Evolutionary conservation across 2,329 filamentous ascomycete genomes (phyloP), one percentile per base, ranked within the genome.

Genomic region (Talaromyces funiculosus): DNA sequence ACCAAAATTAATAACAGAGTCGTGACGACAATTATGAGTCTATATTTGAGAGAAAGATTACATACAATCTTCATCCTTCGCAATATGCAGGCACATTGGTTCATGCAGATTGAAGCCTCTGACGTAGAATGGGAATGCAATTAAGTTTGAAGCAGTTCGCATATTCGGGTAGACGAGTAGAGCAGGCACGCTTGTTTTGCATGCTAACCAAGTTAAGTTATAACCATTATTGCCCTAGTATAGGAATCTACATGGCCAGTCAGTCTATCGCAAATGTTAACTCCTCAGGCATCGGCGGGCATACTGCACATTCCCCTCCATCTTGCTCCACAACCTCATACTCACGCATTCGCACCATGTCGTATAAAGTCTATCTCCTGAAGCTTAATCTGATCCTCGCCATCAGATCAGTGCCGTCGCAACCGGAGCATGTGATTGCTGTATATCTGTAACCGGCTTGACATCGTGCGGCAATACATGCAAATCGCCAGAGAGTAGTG

Each of bases 301-400:
- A 45, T 10, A 57, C 45, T 5, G 38, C 38, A 45, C 6, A 57
- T 57, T 5, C 54, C 54, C 42, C 54, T 42, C 45, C 35, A 16
- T 57, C 54, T 45, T 42, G 38, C 18, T 45, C 24, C 54, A 57
- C 54, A 29, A 57, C 54, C 24, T 57, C 54, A 57, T 42, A 57
- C 18, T 42, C 54, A 5, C 54, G 38, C 54, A 45, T 45, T 57
- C 38, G 38, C 37, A 57, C 38, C 54, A 57, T 4, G 38, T n/a
- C n/a, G n/a, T n/a, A n/a, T 26, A 57, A 45, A 22, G n/a, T 57
- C 54, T 14, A 57, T 9, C 7, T 22, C 54, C 3, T 45, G 22
- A 12, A 57, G 43, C 43, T 26, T 26, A 47, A 47, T 24, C 22
- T 26, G 43, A 29, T 47, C 29, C 43, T 47, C 14, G 14, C 43